Evolutionary conservation across 2,329 filamentous ascomycete species (phyloP), one percentile per base, ranked within the genome.

Genomic region (Monilinia vaccinii-corymbosi): DNA sequence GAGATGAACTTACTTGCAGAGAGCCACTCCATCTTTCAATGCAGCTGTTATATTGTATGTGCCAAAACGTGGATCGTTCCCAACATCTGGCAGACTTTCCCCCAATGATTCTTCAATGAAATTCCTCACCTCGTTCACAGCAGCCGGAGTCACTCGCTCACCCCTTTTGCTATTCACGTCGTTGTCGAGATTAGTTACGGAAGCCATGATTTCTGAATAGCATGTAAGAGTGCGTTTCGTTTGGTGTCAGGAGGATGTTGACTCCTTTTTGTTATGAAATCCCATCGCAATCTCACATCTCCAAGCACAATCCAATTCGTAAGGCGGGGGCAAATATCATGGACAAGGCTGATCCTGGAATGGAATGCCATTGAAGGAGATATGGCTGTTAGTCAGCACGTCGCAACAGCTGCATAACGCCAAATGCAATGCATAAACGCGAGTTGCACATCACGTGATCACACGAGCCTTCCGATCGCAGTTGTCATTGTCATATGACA

Each of bases 151-250:
- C 76, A 96, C 97, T 76, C 93, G 89, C 63, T 92, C 89, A 70
- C 96, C 80, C 75, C 94, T 92, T 81, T 97, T 75, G 73, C 86
- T 91, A 80, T 90, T 89, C 84, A 99, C 81, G 78, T 99, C 94
- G 75, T 93, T 93, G 76, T 97, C 94, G 63, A 99, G 79, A 64
- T 91, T 96, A 65, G 90, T 83, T 36, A 97, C 93, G 44, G 93
- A 96, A 68, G 93, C 92, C 93, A 97, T 97, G 56, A 46, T 67
- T 61, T 16, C 32, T 4, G 51, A 23, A 3, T 31, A 21, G n/a
- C 11, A 16, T 32, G 38, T 31, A 31, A 32, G n/a, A 21, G 11
- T 23, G 34, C 14, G 28, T 32, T n/a, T n/a, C n/a, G 28, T 21
- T 11, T 32, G 38, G 18, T 32, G 44, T 34, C 51, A 13, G 34